Evolutionary conservation across 73 alveolate genomes (phyloP).

Genomic region (Symbiodinium natans): DNA sequence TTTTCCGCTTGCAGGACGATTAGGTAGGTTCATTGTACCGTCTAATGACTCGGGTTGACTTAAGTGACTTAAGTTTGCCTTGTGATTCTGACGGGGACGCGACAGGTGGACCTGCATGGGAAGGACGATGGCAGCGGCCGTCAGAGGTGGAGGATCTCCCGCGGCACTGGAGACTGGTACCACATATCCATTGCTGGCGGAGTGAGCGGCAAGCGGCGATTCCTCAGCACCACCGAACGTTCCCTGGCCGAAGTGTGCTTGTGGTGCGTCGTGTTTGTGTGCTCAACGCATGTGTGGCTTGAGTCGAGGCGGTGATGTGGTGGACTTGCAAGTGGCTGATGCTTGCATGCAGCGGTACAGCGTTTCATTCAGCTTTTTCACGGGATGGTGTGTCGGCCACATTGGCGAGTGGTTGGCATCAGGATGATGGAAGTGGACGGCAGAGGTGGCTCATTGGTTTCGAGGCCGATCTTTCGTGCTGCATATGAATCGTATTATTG

Average conservation of each 20-base stretch:
- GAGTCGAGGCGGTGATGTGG: not conserved
- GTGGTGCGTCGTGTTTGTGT: too few relatives aligned
- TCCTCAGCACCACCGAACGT: not conserved
- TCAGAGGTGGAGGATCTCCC: slow-evolving; percentile 8
- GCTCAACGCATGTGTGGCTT: too few relatives aligned
- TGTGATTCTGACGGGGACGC: too few relatives aligned
- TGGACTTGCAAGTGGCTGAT: not conserved
- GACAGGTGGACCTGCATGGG: not conserved
- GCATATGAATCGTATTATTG: too few relatives aligned
- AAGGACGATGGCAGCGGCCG: slow-evolving; percentile 20
- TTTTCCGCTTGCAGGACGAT: too few relatives aligned
- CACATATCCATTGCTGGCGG: not conserved
- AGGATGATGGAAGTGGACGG: slow-evolving; percentile 31
- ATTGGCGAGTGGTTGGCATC: not conserved
- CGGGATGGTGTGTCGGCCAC: not conserved
- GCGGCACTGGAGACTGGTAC: not conserved
- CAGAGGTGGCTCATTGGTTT: slow-evolving; percentile 16
- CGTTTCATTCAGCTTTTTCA: too few relatives aligned
- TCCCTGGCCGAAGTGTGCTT: too few relatives aligned
- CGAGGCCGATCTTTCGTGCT: not conserved
- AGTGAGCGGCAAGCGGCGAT: slow-evolving; percentile 5
- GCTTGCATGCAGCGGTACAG: not conserved
- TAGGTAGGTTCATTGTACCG: too few relatives aligned
- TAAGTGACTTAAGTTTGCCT: too few relatives aligned
- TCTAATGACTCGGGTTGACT: too few relatives aligned